Percentiles rank a stretch among this genome's conserved stretches.
These are phyloP conservation scores for Pythium rhizo-oryzae DNA, from an alignment of 352 stramenopile species.

Conservation along the genomic window DNA sequence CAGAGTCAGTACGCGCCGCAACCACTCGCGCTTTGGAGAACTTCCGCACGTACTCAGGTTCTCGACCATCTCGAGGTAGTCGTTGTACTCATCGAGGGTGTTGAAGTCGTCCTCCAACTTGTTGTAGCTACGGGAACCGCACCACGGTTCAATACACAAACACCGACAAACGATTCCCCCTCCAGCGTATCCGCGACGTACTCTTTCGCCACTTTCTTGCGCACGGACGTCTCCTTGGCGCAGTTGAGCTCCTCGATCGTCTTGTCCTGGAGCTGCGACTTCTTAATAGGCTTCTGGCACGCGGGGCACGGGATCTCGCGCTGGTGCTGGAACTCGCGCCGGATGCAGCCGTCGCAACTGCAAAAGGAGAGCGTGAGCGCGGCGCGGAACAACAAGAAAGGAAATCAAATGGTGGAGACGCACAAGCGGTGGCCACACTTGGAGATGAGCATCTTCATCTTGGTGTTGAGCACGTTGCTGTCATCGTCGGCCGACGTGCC, in stretches of 20 bases:
- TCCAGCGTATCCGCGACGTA: too few relatives aligned
- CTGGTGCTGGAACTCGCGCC: constrained; percentile 88
- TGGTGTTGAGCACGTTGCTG: constrained; percentile 90
- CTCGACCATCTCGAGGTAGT: constrained; percentile 85
- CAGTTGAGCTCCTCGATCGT: constrained; percentile 90
- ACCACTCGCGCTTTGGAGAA: neutral
- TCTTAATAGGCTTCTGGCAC: constrained; percentile 85
- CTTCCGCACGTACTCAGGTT: constrained; percentile 67
- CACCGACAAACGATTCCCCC: too few relatives aligned
- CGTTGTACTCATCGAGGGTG: constrained; percentile 85
- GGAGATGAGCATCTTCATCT: constrained; percentile 93
- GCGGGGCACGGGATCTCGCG: constrained; percentile 82
- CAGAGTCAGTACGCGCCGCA: neutral
- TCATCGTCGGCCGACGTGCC: constrained; percentile 85
- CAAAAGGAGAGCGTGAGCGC: neutral
- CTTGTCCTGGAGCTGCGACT: constrained; percentile 89
- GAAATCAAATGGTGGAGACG: constrained; percentile 26
- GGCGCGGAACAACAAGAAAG: neutral
- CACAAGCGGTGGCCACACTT: constrained; percentile 91
- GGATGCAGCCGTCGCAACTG: constrained; percentile 87
- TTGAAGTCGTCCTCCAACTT: constrained; percentile 89
- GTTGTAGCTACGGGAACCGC: constrained; percentile 74
- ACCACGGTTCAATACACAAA: neutral
- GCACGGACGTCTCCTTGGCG: constrained; percentile 83
- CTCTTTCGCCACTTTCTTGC: constrained; percentile 89